Evolutionary conservation across 345 rosid species (phyloP).

Genomic region (Diplotaxis tenuifolia): DNA sequence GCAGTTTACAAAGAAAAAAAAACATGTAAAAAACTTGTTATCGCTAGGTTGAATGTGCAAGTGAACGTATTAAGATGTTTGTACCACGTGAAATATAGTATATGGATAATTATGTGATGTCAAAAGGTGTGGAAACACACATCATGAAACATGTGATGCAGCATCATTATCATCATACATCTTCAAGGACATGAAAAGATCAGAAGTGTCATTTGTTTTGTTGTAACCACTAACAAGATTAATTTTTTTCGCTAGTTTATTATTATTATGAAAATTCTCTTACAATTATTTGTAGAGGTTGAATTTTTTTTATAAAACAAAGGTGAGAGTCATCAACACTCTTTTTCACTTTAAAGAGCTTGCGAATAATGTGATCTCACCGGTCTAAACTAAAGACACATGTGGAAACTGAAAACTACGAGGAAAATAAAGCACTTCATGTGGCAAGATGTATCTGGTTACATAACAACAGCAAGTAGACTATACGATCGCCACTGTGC

Average conservation of each 20-base stretch:
- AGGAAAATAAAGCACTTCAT: too few species aligned
- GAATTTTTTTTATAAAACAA: too few species aligned
- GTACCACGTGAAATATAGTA: background rate
- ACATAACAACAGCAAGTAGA: too few species aligned
- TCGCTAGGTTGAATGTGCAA: slow-evolving; percentile 6
- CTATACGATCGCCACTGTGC: too few species aligned
- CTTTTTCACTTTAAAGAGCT: too few species aligned
- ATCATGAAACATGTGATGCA: slow-evolving; percentile 6
- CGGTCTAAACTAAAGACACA: too few species aligned
- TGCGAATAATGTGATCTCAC: too few species aligned
- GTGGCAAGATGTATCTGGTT: too few species aligned
- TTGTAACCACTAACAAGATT: background rate
- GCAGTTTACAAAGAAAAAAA: too few species aligned
- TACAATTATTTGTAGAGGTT: background rate
- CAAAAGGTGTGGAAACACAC: slow-evolving; percentile 3
- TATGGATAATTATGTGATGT: background rate
- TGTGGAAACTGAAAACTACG: too few species aligned
- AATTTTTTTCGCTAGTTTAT: background rate
- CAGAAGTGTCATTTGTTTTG: background rate
- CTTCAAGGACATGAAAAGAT: background rate
- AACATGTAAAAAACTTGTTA: too few species aligned
- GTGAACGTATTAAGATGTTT: background rate
- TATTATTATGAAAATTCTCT: background rate
- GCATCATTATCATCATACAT: slow-evolving; percentile 4
- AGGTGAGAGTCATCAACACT: too few species aligned